Evolutionary conservation across 1,139 yeast genomes (phyloP), one percentile per base, ranked within the genome.

Genomic region (Taphrina communis): DNA sequence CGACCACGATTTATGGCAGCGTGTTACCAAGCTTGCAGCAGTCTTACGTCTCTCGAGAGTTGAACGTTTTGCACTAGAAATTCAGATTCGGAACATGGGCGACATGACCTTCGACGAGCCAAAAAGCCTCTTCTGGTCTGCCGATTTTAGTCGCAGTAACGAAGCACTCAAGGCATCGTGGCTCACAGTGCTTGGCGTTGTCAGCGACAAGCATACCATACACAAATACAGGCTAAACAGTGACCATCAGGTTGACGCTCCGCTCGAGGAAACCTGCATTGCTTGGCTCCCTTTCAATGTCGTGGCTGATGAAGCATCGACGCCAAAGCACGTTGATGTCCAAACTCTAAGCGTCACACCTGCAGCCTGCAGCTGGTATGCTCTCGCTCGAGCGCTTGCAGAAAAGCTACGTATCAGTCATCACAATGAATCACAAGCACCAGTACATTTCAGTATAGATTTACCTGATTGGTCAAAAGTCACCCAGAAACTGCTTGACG

Each of bases 1-100:
- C 17, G 82, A 79, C 62, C 71, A 74, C 3, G 66, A 75, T 12
- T 74, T 80, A 65, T 59, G 74, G 73, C 39, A 72, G 59, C 62
- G 59, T 35, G 53, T 72, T 12, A 66, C 72, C 5, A 66, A 65
- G 19, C 39, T 73, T n/a, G 65, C 73, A 12, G 52, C 53, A 35
- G 48, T 50, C 4, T 53, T 72, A n/a, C 52, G 62, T 19, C 53
- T 69, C 8, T 17, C 50, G 21, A 60, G 73, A 35, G 53, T 71
- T 17, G 35, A 48, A 17, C 70, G 73, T 14, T 68, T 66, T 44
- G 71, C 72, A 11, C 65, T 70, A 12, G 73, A 71, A 50, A 51
- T 53, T 6, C 35, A 51, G 42, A 36, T 69, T 9, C 51, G 14
- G 31, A 25, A 39, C 8, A 52, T 12, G 9, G 41, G 42, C n/a